Conservation (phyloP, 2,329 filamentous ascomycete genomes). For the Pseudopyricularia javanii region DNA sequence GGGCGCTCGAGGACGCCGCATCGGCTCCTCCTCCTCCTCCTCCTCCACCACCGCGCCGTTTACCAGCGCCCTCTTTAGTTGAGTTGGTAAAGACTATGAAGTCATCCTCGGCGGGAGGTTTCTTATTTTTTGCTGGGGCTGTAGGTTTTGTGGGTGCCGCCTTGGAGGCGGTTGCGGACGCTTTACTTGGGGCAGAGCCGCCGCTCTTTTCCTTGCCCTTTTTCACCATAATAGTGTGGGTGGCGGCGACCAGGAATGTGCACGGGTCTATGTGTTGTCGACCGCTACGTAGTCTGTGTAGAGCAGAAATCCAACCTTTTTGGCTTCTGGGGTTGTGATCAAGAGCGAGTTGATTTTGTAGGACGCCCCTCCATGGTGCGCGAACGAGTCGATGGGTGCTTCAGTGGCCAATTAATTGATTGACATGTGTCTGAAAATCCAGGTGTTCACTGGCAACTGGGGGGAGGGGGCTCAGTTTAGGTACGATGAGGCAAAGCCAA, state of each 20-base stretch:
- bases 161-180: slow-evolving; percentile 10
- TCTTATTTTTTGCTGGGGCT: slow-evolving; percentile 10
- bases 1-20: background rate
- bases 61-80: slow-evolving; percentile 33
- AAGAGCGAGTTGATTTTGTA: background rate
- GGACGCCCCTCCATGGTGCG: background rate
- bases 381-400: background rate
- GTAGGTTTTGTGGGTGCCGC: background rate
- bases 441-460: background rate
- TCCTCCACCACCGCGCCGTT: slow-evolving; percentile 25
- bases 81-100: slow-evolving; percentile 46
- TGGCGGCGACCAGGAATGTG: no score
- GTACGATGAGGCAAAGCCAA: no score
- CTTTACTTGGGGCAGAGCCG: slow-evolving; percentile 14
- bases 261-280: no score
- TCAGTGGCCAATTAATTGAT: background rate
- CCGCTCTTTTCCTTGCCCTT: slow-evolving; percentile 40
- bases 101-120: slow-evolving; percentile 30
- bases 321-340: background rate
- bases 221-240: slow-evolving; percentile 27
- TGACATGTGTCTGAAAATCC: background rate
- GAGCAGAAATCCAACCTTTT: background rate
- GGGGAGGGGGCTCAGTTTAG: no score
- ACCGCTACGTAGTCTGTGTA: no score
- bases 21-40: slow-evolving; percentile 7